Evolutionary conservation across 305 asterid genomes (phyloP), one percentile per base, ranked within the genome.

Genomic region (Solanum chacoense): DNA sequence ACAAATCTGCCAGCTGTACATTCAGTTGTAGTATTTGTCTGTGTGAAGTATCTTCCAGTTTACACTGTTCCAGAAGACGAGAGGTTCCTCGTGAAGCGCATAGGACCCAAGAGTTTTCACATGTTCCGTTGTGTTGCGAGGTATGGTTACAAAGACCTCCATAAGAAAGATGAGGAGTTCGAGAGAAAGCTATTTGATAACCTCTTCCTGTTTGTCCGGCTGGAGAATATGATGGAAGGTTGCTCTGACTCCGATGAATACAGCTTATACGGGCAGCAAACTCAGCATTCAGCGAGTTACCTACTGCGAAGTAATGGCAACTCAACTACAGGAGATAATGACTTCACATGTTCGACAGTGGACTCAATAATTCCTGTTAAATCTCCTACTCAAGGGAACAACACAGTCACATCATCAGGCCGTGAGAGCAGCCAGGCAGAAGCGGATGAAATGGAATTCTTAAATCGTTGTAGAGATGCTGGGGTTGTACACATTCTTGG

Each of bases 401-500:
- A 87, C 79, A 91, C 91, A 11, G 40, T 83, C 40, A 88, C 91
- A 2, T 75, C 89, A 42, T 95, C 97, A 1, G 97, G 96, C 45
- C 93, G 37, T 1, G 95, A 87, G 80, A 93, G 98, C 90, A 91
- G 91, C 88, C 94, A 90, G 18, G 93, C 94, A 8, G 99, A 95
- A 38, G 94, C 91, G 5, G 98, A 94, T 24, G 99, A 97, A 90
- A 11, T 95, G 91, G 99, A 96, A 93, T 97, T 93, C 88, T 69
- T 97, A 94, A 95, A 91, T 74, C 89, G 91, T 12, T 93, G 98
- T 91, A 93, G 98, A 88, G 99, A 96, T 85, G 93, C 99, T 4
- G 99, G 99, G 79, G 99, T 97, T 89, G 99, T 97, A 42, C 99
- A 97, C 90, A 96, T 97, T 67, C 93, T 97, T 89, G 99, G 99